Percentiles rank a stretch among this genome's conserved stretches.
phyloP scores from a whole-genome alignment of 2,329 filamentous ascomycete species.

The Microcyclosporella mali region DNA sequence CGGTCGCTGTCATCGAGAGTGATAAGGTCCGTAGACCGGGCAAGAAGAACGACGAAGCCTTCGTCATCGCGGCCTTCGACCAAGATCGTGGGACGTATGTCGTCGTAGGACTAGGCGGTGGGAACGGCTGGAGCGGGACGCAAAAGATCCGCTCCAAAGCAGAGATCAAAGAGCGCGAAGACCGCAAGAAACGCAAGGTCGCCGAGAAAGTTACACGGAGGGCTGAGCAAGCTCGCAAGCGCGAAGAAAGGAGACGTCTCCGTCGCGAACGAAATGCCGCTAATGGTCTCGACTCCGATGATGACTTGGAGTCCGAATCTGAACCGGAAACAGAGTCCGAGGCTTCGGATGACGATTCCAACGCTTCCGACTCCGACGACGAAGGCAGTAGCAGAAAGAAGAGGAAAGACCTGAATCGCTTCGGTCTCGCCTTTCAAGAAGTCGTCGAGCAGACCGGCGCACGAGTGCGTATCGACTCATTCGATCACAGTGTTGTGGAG shows the following conservation, averaged over 20 bases:
- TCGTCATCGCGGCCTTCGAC: conserved; percentile 85
- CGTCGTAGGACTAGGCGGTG: conserved; percentile 86
- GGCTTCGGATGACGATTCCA: conserved; percentile 32
- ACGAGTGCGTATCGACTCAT: conserved; percentile 85
- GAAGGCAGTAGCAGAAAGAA: conserved; percentile 51
- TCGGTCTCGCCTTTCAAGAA: conserved; percentile 92
- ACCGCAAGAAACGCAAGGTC: conserved; percentile 54
- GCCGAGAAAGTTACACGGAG: conserved; percentile 42
- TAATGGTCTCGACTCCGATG: conserved; percentile 44
- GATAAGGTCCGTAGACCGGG: conserved; percentile 67
- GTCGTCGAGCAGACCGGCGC: conserved; percentile 88
- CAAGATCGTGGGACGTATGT: conserved; percentile 83
- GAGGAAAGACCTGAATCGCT: conserved; percentile 76
- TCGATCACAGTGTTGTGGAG: conserved; percentile 95
- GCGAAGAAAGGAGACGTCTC: conserved; percentile 51
- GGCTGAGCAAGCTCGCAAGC: conserved; percentile 52
- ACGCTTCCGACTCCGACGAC: conserved; percentile 44
- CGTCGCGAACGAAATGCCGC: conserved; percentile 57
- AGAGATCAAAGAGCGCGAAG: conserved; percentile 52
- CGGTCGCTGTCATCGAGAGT: conserved; percentile 80
- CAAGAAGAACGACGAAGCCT: conserved; percentile 54
- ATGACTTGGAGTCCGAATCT: conserved; percentile 50
- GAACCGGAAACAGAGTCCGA: conserved; percentile 34
- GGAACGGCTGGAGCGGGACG: conserved; percentile 59
- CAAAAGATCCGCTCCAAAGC: conserved; percentile 44